phyloP scores from a whole-genome alignment of 805 yeast genomes.

The Candida stauntonica region DNA sequence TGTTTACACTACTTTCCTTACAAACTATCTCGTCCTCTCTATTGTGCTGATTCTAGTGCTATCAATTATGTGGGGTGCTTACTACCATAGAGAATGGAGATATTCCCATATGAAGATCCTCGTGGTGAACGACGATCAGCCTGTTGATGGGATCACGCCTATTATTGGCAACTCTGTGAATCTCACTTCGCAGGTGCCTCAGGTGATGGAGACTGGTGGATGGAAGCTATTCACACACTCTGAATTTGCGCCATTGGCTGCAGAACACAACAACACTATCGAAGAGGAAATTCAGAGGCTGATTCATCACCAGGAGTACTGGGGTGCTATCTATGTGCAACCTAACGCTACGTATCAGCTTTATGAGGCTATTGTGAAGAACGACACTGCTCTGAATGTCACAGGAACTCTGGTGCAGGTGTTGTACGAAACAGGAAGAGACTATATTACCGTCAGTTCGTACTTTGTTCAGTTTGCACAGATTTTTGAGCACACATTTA shows the following conservation, averaged over 20 bases:
- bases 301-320: conserved; percentile 49
- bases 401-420: conserved; percentile 30
- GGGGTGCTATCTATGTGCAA: conserved; percentile 53
- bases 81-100: conserved; percentile 14
- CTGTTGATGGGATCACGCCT: conserved; percentile 15
- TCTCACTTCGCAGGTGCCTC: conserved; percentile 1
- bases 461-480: conserved; percentile 43
- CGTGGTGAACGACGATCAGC: conserved; percentile 22
- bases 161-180: conserved; percentile 17
- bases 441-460: conserved; percentile 41
- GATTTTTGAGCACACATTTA: conserved; percentile 34
- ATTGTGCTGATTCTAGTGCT: conserved; percentile 24
- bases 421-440: conserved; percentile 61
- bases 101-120: conserved; percentile 18
- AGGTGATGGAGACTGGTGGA: conserved; percentile 20
- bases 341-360: conserved; percentile 38
- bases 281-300: conserved; percentile 36
- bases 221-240: conserved; percentile 27
- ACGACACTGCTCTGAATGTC: conserved; percentile 19
- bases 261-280: conserved; percentile 16
- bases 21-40: conserved; percentile 21
- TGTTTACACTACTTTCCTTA: conserved; percentile 16
- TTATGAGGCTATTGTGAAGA: conserved; percentile 22
- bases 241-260: conserved; percentile 22
- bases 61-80: conserved; percentile 28